These are phyloP conservation scores for Graphiopsis chlorocephala DNA, from an alignment of 2,329 filamentous ascomycete species.

Conservation along the genomic window DNA sequence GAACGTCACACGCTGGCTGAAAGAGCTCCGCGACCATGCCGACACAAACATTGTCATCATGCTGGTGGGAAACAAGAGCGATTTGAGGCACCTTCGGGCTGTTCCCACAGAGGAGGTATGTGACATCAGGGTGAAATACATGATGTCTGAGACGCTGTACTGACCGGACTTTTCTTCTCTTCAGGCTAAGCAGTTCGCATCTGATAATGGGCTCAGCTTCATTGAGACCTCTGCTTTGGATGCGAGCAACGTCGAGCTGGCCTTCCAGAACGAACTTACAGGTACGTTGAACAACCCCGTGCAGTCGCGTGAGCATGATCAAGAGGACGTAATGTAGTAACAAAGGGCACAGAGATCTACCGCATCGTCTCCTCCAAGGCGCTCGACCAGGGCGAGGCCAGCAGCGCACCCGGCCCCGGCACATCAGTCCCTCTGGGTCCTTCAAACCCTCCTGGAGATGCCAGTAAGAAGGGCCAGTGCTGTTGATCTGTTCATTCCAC, in stretches of 20 bases:
- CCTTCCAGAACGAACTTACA: conserved; percentile 99
- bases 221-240: conserved; percentile 99
- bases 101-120: conserved; percentile 83
- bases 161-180: not conserved
- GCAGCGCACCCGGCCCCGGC: conserved; percentile 70
- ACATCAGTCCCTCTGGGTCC: conserved; percentile 79
- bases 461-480: conserved; percentile 77
- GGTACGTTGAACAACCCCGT: conserved; percentile 55
- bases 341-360: conserved; percentile 71
- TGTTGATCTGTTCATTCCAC: conserved; percentile 55
- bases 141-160: not conserved
- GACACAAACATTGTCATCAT: conserved; percentile 99
- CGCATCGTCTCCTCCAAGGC: conserved; percentile 98
- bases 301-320: not conserved
- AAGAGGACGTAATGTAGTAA: not conserved
- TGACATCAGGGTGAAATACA: not conserved
- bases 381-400: conserved; percentile 81
- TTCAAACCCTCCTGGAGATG: conserved; percentile 77
- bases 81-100: conserved; percentile 96
- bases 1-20: conserved; percentile 98
- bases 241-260: conserved; percentile 97
- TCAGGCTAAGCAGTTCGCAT: conserved; percentile 87
- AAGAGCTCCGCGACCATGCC: conserved; percentile 95
- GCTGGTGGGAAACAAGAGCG: conserved; percentile 99
- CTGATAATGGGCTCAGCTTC: conserved; percentile 75